phyloP scores from a whole-genome alignment of 331 rosid genomes.

The Malus hybrid region DNA sequence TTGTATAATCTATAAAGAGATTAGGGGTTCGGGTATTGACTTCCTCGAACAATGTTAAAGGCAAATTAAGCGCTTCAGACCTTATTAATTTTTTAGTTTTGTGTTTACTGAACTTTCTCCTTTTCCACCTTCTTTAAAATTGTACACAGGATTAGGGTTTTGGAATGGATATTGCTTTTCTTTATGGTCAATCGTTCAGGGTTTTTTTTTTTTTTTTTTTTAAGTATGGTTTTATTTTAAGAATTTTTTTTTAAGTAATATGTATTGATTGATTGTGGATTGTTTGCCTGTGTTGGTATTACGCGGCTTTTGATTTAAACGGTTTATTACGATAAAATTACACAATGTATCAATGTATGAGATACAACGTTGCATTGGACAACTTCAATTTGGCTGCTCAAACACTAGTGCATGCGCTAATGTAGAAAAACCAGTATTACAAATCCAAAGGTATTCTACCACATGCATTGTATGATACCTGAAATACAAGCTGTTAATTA shows the following conservation, averaged over 20 bases:
- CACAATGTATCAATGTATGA: background rate
- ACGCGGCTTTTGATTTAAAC: background rate
- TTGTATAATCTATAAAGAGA: slow-evolving; percentile 28
- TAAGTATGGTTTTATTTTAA: background rate
- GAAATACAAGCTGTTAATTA: background rate
- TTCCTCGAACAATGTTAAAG: slow-evolving; percentile 36
- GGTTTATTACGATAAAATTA: background rate
- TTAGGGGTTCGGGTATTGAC: slow-evolving; percentile 99
- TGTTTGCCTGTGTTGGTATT: background rate
- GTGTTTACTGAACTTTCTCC: slow-evolving; percentile 13
- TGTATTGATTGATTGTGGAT: background rate
- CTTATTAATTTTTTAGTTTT: slow-evolving; percentile 5
- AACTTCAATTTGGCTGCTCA: background rate
- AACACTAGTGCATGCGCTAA: background rate
- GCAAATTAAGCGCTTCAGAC: slow-evolving; percentile 23
- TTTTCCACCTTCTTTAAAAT: slow-evolving; percentile 6
- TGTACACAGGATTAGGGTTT: slow-evolving; percentile 20
- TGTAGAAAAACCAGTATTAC: background rate
- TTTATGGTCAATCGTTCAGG: background rate
- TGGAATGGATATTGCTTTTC: background rate
- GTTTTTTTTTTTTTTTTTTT: background rate
- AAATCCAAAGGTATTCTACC: background rate
- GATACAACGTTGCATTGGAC: background rate
- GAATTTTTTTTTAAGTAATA: background rate
- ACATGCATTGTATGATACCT: background rate